Evolutionary conservation across 768 basidiomycete genomes (phyloP).

Genomic region (Leccinum disarticulatum): DNA sequence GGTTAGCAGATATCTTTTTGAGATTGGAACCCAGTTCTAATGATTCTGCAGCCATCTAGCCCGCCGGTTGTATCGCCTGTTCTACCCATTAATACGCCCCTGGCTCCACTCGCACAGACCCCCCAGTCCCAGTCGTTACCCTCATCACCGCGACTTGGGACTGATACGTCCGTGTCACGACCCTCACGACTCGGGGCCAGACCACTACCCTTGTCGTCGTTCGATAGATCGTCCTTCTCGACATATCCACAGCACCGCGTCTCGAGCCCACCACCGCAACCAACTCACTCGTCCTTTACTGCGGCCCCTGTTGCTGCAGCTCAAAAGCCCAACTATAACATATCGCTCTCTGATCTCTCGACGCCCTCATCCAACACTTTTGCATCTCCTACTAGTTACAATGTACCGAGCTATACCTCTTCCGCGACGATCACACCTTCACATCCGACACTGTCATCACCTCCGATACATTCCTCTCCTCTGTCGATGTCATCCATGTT

Average conservation of each 20-base stretch:
- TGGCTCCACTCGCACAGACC: constrained; percentile 7
- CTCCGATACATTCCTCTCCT: constrained; percentile 32
- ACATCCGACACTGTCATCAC: constrained; percentile 27
- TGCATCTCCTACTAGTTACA: constrained; percentile 15
- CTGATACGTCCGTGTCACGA: constrained; percentile 33
- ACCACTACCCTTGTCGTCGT: constrained; percentile 36
- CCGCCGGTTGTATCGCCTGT: constrained; percentile 14
- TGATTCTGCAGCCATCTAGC: constrained; percentile 15
- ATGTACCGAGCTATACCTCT: constrained; percentile 16
- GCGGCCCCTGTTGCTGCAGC: constrained; percentile 11
- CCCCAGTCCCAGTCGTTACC: constrained; percentile 38
- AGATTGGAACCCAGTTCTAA: constrained; percentile 4
- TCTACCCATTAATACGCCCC: constrained; percentile 15
- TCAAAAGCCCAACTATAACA: constrained; percentile 59
- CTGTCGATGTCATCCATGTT: constrained; percentile 52
- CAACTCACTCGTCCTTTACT: constrained; percentile 11
- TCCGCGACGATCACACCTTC: constrained; percentile 20
- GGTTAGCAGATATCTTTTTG: constrained; percentile 13
- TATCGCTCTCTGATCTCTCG: constrained; percentile 39
- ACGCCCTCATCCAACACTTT: constrained; percentile 18
- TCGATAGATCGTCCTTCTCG: constrained; percentile 32
- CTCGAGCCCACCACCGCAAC: constrained; percentile 23
- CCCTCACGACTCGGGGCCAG: constrained; percentile 43
- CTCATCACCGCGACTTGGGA: constrained; percentile 35
- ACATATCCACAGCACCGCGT: constrained; percentile 22